phyloP scores from a whole-genome alignment of 805 yeast genomes.

The Saccharomyces paradoxus region DNA sequence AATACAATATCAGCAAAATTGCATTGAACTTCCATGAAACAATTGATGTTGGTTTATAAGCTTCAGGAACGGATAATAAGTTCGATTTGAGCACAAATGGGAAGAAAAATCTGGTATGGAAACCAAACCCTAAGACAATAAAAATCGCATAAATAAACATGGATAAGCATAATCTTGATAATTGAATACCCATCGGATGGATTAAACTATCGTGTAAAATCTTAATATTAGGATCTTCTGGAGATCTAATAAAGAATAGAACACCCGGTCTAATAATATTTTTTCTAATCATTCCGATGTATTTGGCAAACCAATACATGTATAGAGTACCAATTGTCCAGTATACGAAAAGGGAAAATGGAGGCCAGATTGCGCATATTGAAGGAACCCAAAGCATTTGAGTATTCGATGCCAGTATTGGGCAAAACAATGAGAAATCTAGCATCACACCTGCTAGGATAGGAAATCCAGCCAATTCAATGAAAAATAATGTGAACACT shows the following conservation, averaged over 20 bases:
- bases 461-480: constrained; percentile 83
- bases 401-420: constrained; percentile 16
- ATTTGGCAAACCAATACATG: constrained; percentile 81
- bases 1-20: constrained; percentile 36
- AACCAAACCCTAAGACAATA: constrained; percentile 68
- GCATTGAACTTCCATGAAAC: constrained; percentile 5
- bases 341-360: constrained; percentile 27
- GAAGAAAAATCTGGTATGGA: constrained; percentile 44
- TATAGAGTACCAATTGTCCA: constrained; percentile 78
- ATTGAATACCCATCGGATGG: constrained; percentile 62
- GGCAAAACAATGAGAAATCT: constrained; percentile 46
- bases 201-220: constrained; percentile 81
- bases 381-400: constrained; percentile 18
- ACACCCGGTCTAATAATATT: constrained; percentile 79
- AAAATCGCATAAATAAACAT: constrained; percentile 67
- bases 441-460: constrained; percentile 74
- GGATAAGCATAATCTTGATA: constrained; percentile 64
- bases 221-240: constrained; percentile 86
- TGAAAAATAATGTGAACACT: constrained; percentile 63
- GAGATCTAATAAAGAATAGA: constrained; percentile 82
- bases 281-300: constrained; percentile 73
- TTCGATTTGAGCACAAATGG: constrained; percentile 29
- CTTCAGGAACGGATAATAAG: constrained; percentile 11
- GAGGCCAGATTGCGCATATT: constrained; percentile 18
- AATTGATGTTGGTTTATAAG: constrained; percentile 3